Base-by-base conservation (phyloP, 352 stramenopile species). In the Aphanomyces invadans region DNA sequence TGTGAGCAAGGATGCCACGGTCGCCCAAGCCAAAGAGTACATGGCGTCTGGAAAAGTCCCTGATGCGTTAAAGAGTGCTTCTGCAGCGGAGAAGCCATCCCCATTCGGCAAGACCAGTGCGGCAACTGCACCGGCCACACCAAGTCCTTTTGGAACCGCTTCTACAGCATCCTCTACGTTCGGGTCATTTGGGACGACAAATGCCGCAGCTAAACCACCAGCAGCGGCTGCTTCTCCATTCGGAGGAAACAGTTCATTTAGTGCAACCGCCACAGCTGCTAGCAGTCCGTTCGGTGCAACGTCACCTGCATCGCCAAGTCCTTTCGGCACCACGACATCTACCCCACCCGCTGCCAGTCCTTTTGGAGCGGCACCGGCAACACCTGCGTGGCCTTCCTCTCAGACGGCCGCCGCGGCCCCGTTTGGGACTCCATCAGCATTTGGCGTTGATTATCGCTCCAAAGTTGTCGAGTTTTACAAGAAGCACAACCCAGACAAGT, bases 401-500 rank as follows among this genome's bases (percentile, higher is more conserved):
- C 32, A 64, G n/a, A 36, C 66, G 15, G 39, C 67, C 48, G 39
- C 5, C 36, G 54, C 48, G 26, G 75, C 76, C 48, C 67, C 72
- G 19, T 89, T 89, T 42, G 73, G 78, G 0, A 71, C 75, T 10
- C 36, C 49, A 4, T 63, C 76, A 59, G 59, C 76, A 31, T 38
- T 44, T 48, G 32, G 55, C 1, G 71, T 80, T 3, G 74, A 87
- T 61, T 83, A 89, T 55, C 79, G 74, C 25, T 28, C 44, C 28
- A 65, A 48, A 53, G 42, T 98, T 25, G 75, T 92, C 39, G 85
- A 84, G 26, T 98, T 98, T 69, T 98, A 98, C 74, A 73, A 88
- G 44, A 86, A 96, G 61, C 75, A 97, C 73, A 98, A 98, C 69
- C 88, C 88, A 4, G 76, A 72, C 19, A 97, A 97, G 71, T 70